These are phyloP conservation scores for Thinopyrum elongatum DNA, from an alignment of 176 grass and related monocot species.

Conservation along the genomic window DNA sequence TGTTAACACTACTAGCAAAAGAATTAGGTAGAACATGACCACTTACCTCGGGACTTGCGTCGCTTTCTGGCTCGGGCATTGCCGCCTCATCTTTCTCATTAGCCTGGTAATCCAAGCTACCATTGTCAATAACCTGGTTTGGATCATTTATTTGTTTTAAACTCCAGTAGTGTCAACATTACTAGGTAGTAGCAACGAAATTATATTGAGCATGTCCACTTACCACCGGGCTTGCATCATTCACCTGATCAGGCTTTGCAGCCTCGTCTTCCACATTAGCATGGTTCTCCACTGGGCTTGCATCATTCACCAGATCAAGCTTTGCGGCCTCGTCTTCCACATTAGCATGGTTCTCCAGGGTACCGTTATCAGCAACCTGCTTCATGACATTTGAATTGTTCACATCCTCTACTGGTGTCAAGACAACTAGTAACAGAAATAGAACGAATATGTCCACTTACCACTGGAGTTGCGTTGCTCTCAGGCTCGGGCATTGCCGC, in stretches of 20 bases:
- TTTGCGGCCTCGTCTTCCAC: background rate
- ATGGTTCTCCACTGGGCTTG: background rate
- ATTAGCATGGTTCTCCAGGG: slow-evolving; percentile 29
- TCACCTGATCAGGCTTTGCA: background rate
- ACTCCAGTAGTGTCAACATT: background rate
- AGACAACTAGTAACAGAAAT: background rate
- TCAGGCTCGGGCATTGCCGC: background rate
- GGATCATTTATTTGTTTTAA: background rate
- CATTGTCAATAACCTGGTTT: slow-evolving; percentile 3
- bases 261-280: slow-evolving; percentile 4
- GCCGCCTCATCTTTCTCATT: background rate
- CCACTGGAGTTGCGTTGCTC: background rate
- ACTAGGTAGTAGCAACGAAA: background rate
- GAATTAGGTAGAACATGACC: slow-evolving; percentile 15
- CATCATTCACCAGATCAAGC: slow-evolving; percentile 1
- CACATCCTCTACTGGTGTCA: background rate
- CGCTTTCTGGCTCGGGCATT: background rate
- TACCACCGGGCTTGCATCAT: background rate
- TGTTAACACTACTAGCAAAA: slow-evolving; percentile 12
- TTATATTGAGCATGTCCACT: background rate
- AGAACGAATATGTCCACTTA: background rate
- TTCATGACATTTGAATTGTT: background rate
- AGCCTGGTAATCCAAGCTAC: slow-evolving; percentile 19
- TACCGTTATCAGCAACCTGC: background rate
- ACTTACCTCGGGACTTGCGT: slow-evolving; percentile 23